Conservation (phyloP, 1,284 basidiomycete genomes). For the Agaricales sp. region DNA sequence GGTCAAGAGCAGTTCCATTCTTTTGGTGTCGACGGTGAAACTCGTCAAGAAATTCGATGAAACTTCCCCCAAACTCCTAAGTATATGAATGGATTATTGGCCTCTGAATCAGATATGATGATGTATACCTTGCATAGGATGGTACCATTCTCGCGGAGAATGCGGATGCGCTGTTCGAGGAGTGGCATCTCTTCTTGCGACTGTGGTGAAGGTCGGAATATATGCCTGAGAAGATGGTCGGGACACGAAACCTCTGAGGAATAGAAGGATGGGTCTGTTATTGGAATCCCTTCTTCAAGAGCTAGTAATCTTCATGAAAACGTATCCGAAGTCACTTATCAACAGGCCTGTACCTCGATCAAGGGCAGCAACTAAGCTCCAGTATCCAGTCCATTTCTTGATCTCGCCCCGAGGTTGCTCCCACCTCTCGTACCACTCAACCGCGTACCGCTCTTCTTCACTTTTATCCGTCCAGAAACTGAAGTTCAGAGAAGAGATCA, state of each 20-base stretch:
- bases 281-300: constrained; percentile 53
- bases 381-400: constrained; percentile 65
- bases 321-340: constrained; percentile 4
- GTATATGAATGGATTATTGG: background rate
- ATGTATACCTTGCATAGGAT: constrained; percentile 49
- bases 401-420: constrained; percentile 22
- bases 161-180: constrained; percentile 50
- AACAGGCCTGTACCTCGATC: constrained; percentile 61
- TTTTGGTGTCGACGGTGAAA: constrained; percentile 43
- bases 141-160: constrained; percentile 64
- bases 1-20: constrained; percentile 54
- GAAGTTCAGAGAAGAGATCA: constrained; percentile 77
- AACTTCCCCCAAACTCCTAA: constrained; percentile 64
- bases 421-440: constrained; percentile 70
- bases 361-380: constrained; percentile 70
- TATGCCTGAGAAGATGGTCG: constrained; percentile 48
- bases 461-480: constrained; percentile 76
- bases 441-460: constrained; percentile 53
- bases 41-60: constrained; percentile 49
- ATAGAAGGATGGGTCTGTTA: constrained; percentile 70
- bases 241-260: constrained; percentile 55
- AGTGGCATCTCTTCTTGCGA: constrained; percentile 58
- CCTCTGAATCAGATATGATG: background rate
- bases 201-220: constrained; percentile 52
- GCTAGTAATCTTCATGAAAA: constrained; percentile 26